Evolutionary conservation across 176 grass and related monocot species (phyloP).

Genomic region (Eleusine indica): DNA sequence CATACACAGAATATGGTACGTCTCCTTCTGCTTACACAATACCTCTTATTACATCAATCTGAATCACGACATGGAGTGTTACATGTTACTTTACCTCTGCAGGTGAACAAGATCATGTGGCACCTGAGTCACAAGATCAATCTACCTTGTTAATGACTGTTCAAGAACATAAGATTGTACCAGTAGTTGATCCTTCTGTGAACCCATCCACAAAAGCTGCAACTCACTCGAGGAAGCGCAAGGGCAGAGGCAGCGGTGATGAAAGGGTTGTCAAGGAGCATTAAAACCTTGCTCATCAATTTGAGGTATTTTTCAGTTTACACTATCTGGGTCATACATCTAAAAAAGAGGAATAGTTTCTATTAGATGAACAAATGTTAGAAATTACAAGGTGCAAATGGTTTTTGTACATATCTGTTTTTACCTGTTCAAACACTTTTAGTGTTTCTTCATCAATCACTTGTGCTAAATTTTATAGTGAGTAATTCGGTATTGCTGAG

Average conservation of each 20-base stretch:
- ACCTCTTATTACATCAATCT: not conserved
- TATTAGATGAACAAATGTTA: not conserved
- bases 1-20: slow-evolving; percentile 17
- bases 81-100: slow-evolving; percentile 5
- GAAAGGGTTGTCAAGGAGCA: slow-evolving; percentile 11
- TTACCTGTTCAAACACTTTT: not conserved
- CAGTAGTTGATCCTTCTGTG: slow-evolving; percentile 13
- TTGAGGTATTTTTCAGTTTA: slow-evolving; percentile 33
- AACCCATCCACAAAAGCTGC: not conserved
- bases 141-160: not conserved
- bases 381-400: slow-evolving; percentile 22
- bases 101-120: not conserved
- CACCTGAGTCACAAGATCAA: not conserved
- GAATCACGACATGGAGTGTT: slow-evolving; percentile 6
- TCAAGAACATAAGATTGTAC: slow-evolving; percentile 13
- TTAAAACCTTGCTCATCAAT: slow-evolving; percentile 2
- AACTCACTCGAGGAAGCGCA: slow-evolving; percentile 38
- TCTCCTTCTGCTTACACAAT: not conserved
- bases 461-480: not conserved
- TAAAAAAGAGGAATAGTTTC: not conserved
- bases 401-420: not conserved
- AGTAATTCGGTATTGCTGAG: not conserved
- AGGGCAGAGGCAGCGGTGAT: slow-evolving; percentile 4
- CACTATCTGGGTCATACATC: not conserved
- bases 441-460: not conserved